These are phyloP conservation scores for Cyanidioschyzon merolae DNA, from an alignment of 23 red algal species.

Conservation along the genomic window DNA sequence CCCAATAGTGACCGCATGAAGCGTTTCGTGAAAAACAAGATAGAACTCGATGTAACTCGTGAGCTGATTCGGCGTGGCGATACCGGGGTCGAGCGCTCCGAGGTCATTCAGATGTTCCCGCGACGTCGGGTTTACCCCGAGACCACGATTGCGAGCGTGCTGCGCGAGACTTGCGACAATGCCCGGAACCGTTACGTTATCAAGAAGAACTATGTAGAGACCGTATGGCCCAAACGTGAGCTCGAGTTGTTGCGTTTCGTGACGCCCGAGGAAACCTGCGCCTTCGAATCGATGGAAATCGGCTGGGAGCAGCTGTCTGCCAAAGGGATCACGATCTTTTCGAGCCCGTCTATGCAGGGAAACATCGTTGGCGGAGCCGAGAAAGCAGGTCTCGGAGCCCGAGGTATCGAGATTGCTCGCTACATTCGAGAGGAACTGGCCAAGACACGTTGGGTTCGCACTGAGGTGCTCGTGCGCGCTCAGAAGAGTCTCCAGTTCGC, in stretches of 20 bases:
- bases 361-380: slow-evolving; percentile 67
- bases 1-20: slow-evolving; percentile 14
- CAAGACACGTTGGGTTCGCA: slow-evolving; percentile 6
- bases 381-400: slow-evolving; percentile 33
- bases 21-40: neutral
- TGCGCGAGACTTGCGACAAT: slow-evolving; percentile 16
- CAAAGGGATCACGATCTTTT: slow-evolving; percentile 65
- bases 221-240: slow-evolving; percentile 17
- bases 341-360: slow-evolving; percentile 62
- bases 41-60: neutral
- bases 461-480: neutral
- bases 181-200: neutral
- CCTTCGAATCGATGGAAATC: slow-evolving; percentile 93
- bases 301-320: slow-evolving; percentile 64
- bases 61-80: slow-evolving; percentile 12
- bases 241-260: slow-evolving; percentile 54
- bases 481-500: slow-evolving; percentile 5
- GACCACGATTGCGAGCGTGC: neutral
- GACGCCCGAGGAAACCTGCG: slow-evolving; percentile 62
- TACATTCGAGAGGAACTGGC: slow-evolving; percentile 13
- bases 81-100: neutral
- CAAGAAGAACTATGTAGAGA: neutral
- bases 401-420: neutral
- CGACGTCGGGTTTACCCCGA: slow-evolving; percentile 1
- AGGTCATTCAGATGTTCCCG: slow-evolving; percentile 3